Percentiles rank a stretch among this genome's conserved stretches.
Evolutionary conservation across 139 green algal genomes (phyloP).

Genomic region (Coccomyxa sp.): DNA sequence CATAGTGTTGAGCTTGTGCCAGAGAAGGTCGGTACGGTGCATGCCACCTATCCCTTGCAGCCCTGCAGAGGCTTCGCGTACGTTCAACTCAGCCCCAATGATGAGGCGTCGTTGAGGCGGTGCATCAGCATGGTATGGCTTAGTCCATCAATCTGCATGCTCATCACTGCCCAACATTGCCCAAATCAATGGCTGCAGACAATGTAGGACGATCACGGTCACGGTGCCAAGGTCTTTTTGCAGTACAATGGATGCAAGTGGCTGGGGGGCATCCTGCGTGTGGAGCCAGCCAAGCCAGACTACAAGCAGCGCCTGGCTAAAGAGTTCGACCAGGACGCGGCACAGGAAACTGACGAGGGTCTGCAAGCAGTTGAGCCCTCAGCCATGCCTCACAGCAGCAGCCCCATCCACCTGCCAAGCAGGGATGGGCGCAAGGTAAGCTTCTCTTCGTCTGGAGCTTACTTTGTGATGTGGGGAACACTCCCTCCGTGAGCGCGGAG

Average conservation of each 20-base stretch:
- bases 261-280: constrained; percentile 6
- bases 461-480: no score
- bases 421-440: neutral
- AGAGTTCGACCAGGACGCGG: neutral
- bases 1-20: neutral
- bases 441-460: neutral
- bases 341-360: neutral
- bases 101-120: constrained; percentile 2
- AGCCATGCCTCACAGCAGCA: neutral
- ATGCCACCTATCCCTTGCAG: neutral
- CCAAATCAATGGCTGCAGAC: no score
- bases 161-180: no score
- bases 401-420: neutral
- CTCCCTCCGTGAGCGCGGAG: neutral
- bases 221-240: neutral
- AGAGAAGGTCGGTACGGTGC: neutral
- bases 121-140: constrained; percentile 15
- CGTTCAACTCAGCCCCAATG: constrained; percentile 6
- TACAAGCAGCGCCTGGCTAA: constrained; percentile 3
- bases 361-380: neutral
- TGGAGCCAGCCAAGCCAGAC: constrained; percentile 10
- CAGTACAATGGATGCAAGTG: constrained; percentile 22
- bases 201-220: neutral
- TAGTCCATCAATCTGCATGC: no score
- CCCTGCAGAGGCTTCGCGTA: constrained; percentile 11